These are phyloP conservation scores for Mycena citricolor DNA, from an alignment of 1,284 basidiomycete species.

Conservation along the genomic window DNA sequence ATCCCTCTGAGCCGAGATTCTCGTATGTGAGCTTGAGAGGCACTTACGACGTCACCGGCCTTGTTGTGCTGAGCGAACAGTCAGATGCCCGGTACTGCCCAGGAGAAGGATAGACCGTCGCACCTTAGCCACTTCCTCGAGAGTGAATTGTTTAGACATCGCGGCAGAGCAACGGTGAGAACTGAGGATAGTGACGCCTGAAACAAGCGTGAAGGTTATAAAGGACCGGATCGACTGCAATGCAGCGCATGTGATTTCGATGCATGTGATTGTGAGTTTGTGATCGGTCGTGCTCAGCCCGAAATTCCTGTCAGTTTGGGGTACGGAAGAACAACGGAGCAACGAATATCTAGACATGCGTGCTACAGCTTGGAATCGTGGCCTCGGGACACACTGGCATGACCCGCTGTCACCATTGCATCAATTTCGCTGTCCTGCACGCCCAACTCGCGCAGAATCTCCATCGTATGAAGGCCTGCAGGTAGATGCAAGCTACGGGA, in stretches of 20 bases:
- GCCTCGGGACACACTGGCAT: constrained; percentile 39
- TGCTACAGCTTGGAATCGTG: constrained; percentile 24
- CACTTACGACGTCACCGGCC: constrained; percentile 53
- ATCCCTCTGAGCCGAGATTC: constrained; percentile 1
- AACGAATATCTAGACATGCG: too few relatives aligned
- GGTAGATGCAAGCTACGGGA: constrained; percentile 29
- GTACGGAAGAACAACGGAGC: too few relatives aligned
- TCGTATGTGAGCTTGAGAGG: background rate
- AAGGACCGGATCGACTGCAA: too few relatives aligned
- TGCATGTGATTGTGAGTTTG: too few relatives aligned
- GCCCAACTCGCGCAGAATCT: constrained; percentile 50
- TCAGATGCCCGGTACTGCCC: background rate
- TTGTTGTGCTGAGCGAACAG: constrained; percentile 67
- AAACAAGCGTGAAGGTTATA: too few relatives aligned
- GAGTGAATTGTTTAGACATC: constrained; percentile 41
- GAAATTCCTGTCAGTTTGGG: too few relatives aligned
- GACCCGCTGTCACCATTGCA: constrained; percentile 41
- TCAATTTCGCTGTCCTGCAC: constrained; percentile 37
- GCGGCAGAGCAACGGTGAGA: too few relatives aligned
- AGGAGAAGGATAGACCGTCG: constrained; percentile 15
- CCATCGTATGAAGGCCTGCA: constrained; percentile 53
- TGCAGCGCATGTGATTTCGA: too few relatives aligned
- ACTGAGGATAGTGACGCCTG: too few relatives aligned
- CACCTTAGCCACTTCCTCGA: constrained; percentile 58
- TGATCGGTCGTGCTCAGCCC: too few relatives aligned